These are phyloP conservation scores for Debaryomycetaceae sp. DNA, from an alignment of 1,139 yeast species.

Conservation along the genomic window DNA sequence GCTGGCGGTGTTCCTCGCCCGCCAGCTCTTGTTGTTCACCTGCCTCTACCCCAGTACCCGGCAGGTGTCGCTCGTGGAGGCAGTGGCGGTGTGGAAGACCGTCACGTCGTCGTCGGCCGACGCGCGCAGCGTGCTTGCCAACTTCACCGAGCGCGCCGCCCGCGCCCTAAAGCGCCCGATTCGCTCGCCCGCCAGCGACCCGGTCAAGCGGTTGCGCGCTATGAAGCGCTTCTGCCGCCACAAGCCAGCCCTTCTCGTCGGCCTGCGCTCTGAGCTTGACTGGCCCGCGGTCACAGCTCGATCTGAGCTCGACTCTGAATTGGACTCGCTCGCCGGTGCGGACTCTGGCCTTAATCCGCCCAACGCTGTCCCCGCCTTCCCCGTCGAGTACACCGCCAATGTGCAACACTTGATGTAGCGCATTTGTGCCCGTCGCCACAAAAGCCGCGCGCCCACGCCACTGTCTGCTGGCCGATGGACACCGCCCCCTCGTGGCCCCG, in stretches of 20 bases:
- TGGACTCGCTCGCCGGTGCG: no score
- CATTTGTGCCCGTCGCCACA: no score
- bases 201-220: constrained; percentile 3
- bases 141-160: constrained; percentile 15
- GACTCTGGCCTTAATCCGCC: no score
- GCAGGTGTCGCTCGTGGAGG: constrained; percentile 9
- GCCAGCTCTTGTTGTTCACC: constrained; percentile 23
- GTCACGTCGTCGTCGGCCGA: constrained; percentile 13
- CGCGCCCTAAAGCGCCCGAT: constrained; percentile 4
- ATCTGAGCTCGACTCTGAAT: no score
- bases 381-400: no score
- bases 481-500: no score
- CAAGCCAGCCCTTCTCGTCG: constrained; percentile 1
- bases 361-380: no score
- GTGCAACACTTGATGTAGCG: no score
- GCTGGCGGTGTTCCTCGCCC: constrained; percentile 22
- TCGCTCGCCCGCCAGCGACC: constrained; percentile 1
- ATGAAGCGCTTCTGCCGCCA: constrained; percentile 3
- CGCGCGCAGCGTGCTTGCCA: constrained; percentile 11
- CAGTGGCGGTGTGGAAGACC: constrained; percentile 13
- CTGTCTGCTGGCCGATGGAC: no score
- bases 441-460: no score
- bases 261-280: not conserved
- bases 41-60: constrained; percentile 15
- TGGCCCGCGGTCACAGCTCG: no score